phyloP scores from a whole-genome alignment of 306 rosid species.

The Gastrolobium bilobum region DNA sequence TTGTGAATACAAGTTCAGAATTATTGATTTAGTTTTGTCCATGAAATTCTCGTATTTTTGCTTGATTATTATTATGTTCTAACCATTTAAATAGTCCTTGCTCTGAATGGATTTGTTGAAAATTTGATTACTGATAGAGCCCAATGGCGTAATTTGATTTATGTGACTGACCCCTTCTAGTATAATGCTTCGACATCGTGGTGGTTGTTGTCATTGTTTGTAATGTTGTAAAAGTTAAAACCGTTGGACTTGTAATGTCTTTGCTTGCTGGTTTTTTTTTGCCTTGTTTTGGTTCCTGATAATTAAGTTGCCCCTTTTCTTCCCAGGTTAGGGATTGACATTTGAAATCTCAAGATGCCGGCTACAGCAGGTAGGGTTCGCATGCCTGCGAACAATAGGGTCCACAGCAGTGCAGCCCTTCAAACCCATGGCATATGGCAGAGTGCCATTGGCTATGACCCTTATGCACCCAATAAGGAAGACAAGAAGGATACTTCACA shows the following conservation, averaged over 20 bases:
- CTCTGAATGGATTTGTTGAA: background rate
- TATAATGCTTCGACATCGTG: background rate
- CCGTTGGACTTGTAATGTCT: background rate
- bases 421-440: constrained; percentile 99
- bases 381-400: constrained; percentile 98
- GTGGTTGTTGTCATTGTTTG: background rate
- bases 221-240: background rate
- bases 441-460: constrained; percentile 95
- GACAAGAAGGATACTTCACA: constrained; percentile 68
- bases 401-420: constrained; percentile 97
- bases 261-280: background rate
- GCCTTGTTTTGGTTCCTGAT: constrained; percentile 6
- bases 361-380: constrained; percentile 99
- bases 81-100: background rate
- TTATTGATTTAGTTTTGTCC: background rate
- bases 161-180: background rate
- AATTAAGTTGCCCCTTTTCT: background rate
- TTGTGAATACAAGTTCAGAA: too few species aligned
- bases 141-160: background rate
- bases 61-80: background rate
- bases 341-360: constrained; percentile 73
- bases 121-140: background rate
- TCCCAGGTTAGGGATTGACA: constrained; percentile 40
- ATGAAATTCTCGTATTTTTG: background rate
- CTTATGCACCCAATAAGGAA: constrained; percentile 91